A percentile compares a stretch with the other conserved stretches of the same genome.
Evolutionary conservation across 805 yeast species (phyloP).

Genomic region (Wickerhamiella qilinensis): DNA sequence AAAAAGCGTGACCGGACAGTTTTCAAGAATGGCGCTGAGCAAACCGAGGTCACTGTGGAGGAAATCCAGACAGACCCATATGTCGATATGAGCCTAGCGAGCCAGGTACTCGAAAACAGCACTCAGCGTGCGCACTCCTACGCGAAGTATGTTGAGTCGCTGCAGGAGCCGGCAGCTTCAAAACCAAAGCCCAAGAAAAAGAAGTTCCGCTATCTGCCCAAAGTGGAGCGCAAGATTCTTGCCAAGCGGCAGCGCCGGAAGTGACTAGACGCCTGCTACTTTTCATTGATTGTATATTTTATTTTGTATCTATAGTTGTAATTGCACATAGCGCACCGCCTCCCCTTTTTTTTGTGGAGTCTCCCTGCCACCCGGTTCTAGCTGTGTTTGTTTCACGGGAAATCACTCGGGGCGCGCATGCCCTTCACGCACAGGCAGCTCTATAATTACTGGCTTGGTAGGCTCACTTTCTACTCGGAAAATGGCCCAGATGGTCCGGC

Average conservation of each 20-base stretch:
- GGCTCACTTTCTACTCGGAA: conserved; percentile 72
- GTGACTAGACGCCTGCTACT: too few species aligned
- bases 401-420: not conserved
- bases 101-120: conserved; percentile 55
- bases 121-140: conserved; percentile 69
- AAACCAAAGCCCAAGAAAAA: conserved; percentile 25
- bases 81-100: conserved; percentile 55
- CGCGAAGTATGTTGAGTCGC: conserved; percentile 47
- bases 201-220: conserved; percentile 79
- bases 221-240: conserved; percentile 46
- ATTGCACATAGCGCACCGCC: too few species aligned
- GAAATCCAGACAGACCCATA: conserved; percentile 37
- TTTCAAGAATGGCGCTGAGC: conserved; percentile 25
- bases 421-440: not conserved
- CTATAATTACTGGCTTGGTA: conserved; percentile 11
- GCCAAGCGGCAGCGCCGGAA: conserved; percentile 2
- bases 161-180: conserved; percentile 16
- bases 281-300: too few species aligned
- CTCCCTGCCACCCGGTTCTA: too few species aligned
- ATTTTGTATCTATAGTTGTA: too few species aligned
- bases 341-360: too few species aligned
- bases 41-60: conserved; percentile 41
- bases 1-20: conserved; percentile 19
- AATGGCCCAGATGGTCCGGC: conserved; percentile 86
- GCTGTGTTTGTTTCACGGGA: too few species aligned